Evolutionary conservation across 1,139 yeast genomes (phyloP), one percentile per base, ranked within the genome.

Genomic region (Suhomyces wounanorum): DNA sequence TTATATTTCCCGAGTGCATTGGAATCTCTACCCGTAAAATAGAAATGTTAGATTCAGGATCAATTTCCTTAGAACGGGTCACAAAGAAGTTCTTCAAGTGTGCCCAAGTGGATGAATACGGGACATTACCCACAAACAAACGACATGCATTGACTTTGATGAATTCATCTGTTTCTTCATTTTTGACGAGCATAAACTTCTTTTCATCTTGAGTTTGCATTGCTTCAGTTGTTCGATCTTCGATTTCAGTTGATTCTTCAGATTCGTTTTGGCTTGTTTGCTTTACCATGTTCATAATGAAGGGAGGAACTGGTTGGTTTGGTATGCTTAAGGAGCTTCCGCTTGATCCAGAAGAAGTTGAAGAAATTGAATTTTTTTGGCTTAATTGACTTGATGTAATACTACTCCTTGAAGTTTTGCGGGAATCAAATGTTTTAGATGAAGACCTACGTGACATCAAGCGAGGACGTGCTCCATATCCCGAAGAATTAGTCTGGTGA

Each of bases 11-110:
- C 17, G 44, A 36, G 8, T 76, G 81, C 59, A 71, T 70, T 18
- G 87, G 85, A 17, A 84, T 80, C 55, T 83, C 87, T 6, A 84
- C 86, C 25, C 84, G 67, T 21, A 67, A 55, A 17, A 83, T 77
- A 4, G 56, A 48, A 23, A 60, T 50, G 11, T 44, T 31, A 66
- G 66, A 26, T 78, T 62, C 74, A 0, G 80, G 61, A n/a, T 60
- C 60, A n/a, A 57, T 37, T 30, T 52, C 57, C 14, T 48, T 52
- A n/a, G 61, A 76, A 16, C 65, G 62, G 7, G 53, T 52, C 3
- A 80, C 58, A 45, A 83, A 61, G 51, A 75, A 78, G 48, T 74
- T 78, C 59, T 81, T 81, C 50, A 84, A 68, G 23, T 79, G 78
- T 39, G 73, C 73, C 87, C 87, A 83, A 40, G 78, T 77, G 1